A percentile compares a stretch with the other conserved stretches of the same genome.
Conservation (phyloP, 2,329 filamentous ascomycete genomes). For the Ascochyta lentis region DNA sequence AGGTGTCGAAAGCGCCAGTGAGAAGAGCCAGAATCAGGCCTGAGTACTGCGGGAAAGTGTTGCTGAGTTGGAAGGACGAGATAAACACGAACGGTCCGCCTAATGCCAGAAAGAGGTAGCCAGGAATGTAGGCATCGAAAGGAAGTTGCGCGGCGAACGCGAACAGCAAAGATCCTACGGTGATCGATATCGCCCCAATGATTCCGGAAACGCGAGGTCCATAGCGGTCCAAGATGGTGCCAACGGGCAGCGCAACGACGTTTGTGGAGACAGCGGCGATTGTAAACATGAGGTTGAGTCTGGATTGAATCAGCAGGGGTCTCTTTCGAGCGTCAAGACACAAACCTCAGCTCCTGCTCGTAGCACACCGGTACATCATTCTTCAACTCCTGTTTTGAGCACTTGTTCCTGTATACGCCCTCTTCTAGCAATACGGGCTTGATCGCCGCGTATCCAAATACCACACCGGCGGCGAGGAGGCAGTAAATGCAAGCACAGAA, state of each 20-base stretch:
- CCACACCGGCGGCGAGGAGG: constrained; percentile 71
- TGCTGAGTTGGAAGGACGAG: constrained; percentile 59
- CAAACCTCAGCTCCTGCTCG: constrained; percentile 48
- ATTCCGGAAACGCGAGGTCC: constrained; percentile 80
- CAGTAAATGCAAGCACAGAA: constrained; percentile 72
- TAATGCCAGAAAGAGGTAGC: constrained; percentile 58
- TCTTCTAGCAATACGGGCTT: constrained; percentile 50
- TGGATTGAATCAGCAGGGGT: constrained; percentile 49
- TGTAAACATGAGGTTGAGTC: constrained; percentile 91
- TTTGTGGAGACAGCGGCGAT: constrained; percentile 88
- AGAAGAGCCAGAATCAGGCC: constrained; percentile 58
- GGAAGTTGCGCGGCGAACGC: constrained; percentile 69
- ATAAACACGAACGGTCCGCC: constrained; percentile 61
- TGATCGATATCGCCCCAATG: constrained; percentile 72
- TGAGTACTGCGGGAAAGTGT: constrained; percentile 58
- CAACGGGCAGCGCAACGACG: constrained; percentile 82
- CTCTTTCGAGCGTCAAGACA: constrained; percentile 66
- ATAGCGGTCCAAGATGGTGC: constrained; percentile 81
- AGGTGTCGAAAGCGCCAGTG: constrained; percentile 60
- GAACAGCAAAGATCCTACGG: constrained; percentile 74
- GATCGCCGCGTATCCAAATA: constrained; percentile 52
- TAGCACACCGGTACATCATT: constrained; percentile 45
- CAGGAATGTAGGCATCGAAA: constrained; percentile 70
- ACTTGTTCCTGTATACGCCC: constrained; percentile 46
- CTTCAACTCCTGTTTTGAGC: constrained; percentile 46